phyloP scores from a whole-genome alignment of 1,284 basidiomycete species.

The Sporisorium exsertum region DNA sequence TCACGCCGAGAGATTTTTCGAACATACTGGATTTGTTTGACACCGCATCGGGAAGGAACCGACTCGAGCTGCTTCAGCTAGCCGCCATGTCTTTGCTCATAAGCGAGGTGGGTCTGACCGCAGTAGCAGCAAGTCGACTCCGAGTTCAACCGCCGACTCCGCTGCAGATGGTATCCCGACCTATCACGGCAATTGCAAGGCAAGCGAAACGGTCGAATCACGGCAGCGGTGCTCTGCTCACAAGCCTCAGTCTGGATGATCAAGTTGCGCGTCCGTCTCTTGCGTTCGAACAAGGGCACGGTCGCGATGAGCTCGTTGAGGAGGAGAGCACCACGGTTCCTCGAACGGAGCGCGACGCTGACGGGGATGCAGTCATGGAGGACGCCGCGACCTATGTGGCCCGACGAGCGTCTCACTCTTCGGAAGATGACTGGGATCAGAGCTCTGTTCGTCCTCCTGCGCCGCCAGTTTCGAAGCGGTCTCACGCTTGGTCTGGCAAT shows the following conservation, averaged over 20 bases:
- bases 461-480: slow-evolving; percentile 1
- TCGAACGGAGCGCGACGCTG: slow-evolving; percentile 18
- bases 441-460: neutral
- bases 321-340: neutral
- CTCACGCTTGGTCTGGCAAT: neutral
- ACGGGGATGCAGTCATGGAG: slow-evolving; percentile 45
- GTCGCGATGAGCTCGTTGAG: neutral
- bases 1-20: neutral
- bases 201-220: neutral
- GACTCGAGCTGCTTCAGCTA: slow-evolving; percentile 9
- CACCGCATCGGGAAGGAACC: neutral
- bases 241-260: slow-evolving; percentile 35
- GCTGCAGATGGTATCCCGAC: slow-evolving; percentile 36
- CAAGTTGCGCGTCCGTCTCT: neutral
- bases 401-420: slow-evolving; percentile 20
- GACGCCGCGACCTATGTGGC: slow-evolving; percentile 23
- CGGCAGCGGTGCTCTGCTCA: slow-evolving; percentile 19
- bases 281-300: neutral
- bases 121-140: slow-evolving; percentile 14
- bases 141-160: slow-evolving; percentile 19
- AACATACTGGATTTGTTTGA: slow-evolving; percentile 1
- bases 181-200: slow-evolving; percentile 1
- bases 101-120: slow-evolving; percentile 17
- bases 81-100: slow-evolving; percentile 7
- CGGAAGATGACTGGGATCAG: slow-evolving; percentile 28